Evolutionary conservation across 352 stramenopile genomes (phyloP), one percentile per base, ranked within the genome.

Genomic region (Hyaloperonospora arabidopsidis): DNA sequence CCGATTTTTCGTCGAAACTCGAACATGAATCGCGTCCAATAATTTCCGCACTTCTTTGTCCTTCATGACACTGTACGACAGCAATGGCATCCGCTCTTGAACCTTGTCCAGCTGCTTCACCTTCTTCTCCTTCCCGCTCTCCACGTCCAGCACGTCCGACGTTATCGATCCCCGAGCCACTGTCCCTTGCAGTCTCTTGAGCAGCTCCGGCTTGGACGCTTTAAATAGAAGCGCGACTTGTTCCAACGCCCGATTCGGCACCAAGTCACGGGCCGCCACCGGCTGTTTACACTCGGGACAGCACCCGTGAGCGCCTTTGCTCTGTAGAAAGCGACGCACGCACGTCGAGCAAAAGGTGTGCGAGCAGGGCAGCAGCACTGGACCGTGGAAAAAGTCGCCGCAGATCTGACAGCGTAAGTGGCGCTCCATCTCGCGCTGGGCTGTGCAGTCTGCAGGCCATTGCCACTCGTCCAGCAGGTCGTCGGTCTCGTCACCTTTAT

Each of bases 301-400:
- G 65, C 68, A 89, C 18, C 77, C 74, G n/a, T 79, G 65, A 17
- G 79, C 74, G 25, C 75, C 79, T 49, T 78, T 76, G 34, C 65
- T 74, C 61, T 91, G 79, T 53, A 93, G 56, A 55, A 87, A 90
- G 47, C 79, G 79, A 29, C 83, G 79, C 45, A 93, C 76, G 39
- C 83, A 93, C 49, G 88, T 72, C 44, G 80, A 91, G 70, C 83
- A 93, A 57, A 93, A 93, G 35, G 74, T 80, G 57, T 93, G 83
- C 19, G 76, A 85, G 47, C 80, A 91, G 12, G 75, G 75, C 47
- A 93, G 58, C 48, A 91, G 54, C 44, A 93, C 83, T 1, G 83
- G 83, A 0, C 83, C 83, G 54, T 88, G 80, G 65, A 90, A 84
- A 45, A 88, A 91, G 45, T 89, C 80, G 45, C 83, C 83, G 63